A percentile compares a stretch with the other conserved stretches of the same genome.
These are phyloP conservation scores for Rhodotorula sp. DNA, from an alignment of 1,284 basidiomycete genomes.

Conservation along the genomic window DNA sequence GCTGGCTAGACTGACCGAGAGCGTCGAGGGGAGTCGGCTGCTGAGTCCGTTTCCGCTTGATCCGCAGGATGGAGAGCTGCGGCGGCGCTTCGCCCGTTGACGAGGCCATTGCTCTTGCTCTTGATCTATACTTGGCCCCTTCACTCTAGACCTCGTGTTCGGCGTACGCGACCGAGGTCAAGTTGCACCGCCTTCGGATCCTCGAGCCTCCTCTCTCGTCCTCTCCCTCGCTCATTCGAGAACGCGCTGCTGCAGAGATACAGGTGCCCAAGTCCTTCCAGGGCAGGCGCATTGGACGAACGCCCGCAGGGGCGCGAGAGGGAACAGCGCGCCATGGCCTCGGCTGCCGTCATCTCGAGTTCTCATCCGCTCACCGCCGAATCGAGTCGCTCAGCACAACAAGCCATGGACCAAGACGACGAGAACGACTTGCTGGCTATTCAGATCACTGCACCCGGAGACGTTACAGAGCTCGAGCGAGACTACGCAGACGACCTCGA, in stretches of 20 bases:
- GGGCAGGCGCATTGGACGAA: too few relatives aligned
- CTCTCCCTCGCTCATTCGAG: not conserved
- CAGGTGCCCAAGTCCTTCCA: too few relatives aligned
- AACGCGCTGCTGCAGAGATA: not conserved
- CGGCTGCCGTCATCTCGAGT: not conserved
- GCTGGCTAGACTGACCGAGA: conserved; percentile 14
- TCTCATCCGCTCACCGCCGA: too few relatives aligned
- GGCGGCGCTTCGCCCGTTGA: not conserved
- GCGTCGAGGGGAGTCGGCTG: conserved; percentile 34
- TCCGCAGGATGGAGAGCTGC: conserved; percentile 29
- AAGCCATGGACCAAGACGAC: not conserved
- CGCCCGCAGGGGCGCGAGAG: too few relatives aligned
- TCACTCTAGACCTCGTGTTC: not conserved
- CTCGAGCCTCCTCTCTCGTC: not conserved
- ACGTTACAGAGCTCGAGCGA: not conserved
- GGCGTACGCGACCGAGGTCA: too few relatives aligned
- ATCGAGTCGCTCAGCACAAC: too few relatives aligned
- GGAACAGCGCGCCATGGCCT: not conserved
- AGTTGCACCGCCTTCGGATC: not conserved
- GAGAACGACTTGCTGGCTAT: conserved; percentile 13
- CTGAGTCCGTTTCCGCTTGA: conserved; percentile 35
- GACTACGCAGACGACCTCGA: conserved; percentile 27
- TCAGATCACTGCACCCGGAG: not conserved
- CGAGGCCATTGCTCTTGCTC: not conserved
- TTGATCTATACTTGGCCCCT: not conserved